Conservation (phyloP, 768 basidiomycete species). For the Clavaria fumosa region DNA sequence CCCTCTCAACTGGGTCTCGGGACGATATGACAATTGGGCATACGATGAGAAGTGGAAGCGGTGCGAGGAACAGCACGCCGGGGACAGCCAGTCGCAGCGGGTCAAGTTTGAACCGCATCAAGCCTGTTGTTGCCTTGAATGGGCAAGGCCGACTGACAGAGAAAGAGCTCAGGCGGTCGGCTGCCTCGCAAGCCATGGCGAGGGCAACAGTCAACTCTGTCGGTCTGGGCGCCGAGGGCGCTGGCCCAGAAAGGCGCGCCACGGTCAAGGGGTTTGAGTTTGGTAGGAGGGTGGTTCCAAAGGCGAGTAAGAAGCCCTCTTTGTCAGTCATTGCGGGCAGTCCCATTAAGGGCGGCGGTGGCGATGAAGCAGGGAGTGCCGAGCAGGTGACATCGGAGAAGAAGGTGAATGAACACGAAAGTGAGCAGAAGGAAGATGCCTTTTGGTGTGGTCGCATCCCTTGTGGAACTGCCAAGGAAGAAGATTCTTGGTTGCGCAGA, state of each 20-base stretch:
- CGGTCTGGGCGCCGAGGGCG: not conserved
- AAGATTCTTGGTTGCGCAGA: constrained; percentile 18
- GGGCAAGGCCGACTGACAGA: no score
- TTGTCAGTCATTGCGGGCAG: constrained; percentile 33
- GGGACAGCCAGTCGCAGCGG: not conserved
- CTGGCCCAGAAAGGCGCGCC: not conserved
- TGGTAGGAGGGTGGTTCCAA: constrained; percentile 16
- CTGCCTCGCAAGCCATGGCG: not conserved
- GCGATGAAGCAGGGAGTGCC: constrained; percentile 1
- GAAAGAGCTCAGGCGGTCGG: not conserved
- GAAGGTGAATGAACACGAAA: constrained; percentile 9
- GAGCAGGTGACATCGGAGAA: constrained; percentile 3
- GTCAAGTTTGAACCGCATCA: not conserved
- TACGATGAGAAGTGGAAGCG: constrained; percentile 1
- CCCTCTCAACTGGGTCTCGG: no score
- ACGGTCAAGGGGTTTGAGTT: not conserved
- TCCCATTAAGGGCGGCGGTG: constrained; percentile 29
- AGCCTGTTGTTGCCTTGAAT: not conserved
- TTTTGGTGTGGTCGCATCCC: no score
- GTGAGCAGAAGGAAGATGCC: constrained; percentile 20
- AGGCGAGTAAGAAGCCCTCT: constrained; percentile 31
- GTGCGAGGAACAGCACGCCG: not conserved
- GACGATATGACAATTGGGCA: constrained; percentile 19
- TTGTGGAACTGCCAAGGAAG: constrained; percentile 23
- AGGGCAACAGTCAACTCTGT: not conserved